These are phyloP conservation scores for Brassica rapa DNA, from an alignment of 345 rosid species.

Conservation along the genomic window DNA sequence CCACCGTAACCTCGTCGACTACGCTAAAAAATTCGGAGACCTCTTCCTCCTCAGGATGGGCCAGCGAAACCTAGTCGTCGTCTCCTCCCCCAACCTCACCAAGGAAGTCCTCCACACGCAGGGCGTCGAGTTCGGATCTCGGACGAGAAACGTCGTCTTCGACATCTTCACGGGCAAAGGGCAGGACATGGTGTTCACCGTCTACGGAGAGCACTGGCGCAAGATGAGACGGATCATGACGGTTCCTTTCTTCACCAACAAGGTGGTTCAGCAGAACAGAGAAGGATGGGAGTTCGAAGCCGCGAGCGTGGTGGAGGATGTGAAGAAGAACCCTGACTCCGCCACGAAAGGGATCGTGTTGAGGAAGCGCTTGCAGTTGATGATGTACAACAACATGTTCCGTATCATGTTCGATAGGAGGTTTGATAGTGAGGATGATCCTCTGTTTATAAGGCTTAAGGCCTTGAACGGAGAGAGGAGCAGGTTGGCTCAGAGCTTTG, in stretches of 20 bases:
- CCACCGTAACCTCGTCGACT: conserved; percentile 82
- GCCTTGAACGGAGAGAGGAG: conserved; percentile 97
- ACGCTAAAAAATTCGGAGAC: conserved; percentile 72
- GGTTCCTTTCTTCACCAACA: conserved; percentile 95
- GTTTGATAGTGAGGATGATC: conserved; percentile 88
- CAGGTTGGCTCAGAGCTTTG: conserved; percentile 93
- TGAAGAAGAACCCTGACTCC: conserved; percentile 67
- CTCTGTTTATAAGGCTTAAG: conserved; percentile 67
- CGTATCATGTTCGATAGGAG: conserved; percentile 94
- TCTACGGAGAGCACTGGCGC: conserved; percentile 98
- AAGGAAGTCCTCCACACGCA: conserved; percentile 94
- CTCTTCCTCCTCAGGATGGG: conserved; percentile 85
- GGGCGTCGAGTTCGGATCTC: conserved; percentile 92
- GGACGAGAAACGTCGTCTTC: conserved; percentile 91
- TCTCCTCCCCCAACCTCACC: conserved; percentile 84
- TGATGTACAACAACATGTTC: conserved; percentile 99
- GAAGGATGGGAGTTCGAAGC: conserved; percentile 84
- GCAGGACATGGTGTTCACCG: conserved; percentile 99
- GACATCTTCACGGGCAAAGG: conserved; percentile 98
- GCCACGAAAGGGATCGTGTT: conserved; percentile 71
- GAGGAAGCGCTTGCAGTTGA: conserved; percentile 70
- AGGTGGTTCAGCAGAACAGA: conserved; percentile 76
- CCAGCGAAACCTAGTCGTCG: conserved; percentile 83
- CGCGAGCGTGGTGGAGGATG: conserved; percentile 70
- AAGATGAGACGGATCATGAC: conserved; percentile 99